Base-by-base conservation (phyloP, 768 basidiomycete genomes). In the Hortiboletus flavorubellus region DNA sequence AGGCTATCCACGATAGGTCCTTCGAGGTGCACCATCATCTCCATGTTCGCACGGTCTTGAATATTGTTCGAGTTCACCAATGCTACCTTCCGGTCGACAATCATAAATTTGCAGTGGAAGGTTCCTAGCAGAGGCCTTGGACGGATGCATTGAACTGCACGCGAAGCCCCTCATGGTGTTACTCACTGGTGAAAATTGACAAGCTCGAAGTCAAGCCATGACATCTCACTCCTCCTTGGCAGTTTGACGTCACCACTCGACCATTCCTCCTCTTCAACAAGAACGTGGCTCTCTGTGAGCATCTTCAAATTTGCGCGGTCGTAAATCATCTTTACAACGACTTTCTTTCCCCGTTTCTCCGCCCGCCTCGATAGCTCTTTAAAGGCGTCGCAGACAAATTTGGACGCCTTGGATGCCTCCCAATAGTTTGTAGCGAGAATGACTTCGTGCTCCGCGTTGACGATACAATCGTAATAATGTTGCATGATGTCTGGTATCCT, bases 401-500 rank as follows among this genome's bases (percentile, higher is more conserved):
- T 75, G 12, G 82, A 80, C 2, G 79, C 78, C 56, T 79, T 76
- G 8, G 81, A 78, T 44, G 76, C 68, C 64, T 84, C 74, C 75
- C 78, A 79, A 59, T 82, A 83, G 67, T 87, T 88, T 5, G 87
- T 88, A 2, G 84, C 84, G 14, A 89, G 72, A 59, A 89, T 75
- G 15, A 88, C 78, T 70, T 89, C 86, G 38, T 79, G 73, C 61
- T 85, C 71, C 9, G 86, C 86, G 31, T 75, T 72, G 23, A 83
- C 76, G 49, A 89, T 86, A 46, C 81, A 74, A 46, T 83, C 80
- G 18, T 78, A 75, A 70, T 86, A 85, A 62, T 89, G 87, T 49
- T 79, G 76, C 77, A 87, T 85, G 59, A 88, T 89, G 61, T 89
- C 87, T 0, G 87, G 85, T 43, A 87, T 84, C 41, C 78, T 82